Conservation (phyloP, 2,329 filamentous ascomycete species). For the Ascochyta fabae region DNA sequence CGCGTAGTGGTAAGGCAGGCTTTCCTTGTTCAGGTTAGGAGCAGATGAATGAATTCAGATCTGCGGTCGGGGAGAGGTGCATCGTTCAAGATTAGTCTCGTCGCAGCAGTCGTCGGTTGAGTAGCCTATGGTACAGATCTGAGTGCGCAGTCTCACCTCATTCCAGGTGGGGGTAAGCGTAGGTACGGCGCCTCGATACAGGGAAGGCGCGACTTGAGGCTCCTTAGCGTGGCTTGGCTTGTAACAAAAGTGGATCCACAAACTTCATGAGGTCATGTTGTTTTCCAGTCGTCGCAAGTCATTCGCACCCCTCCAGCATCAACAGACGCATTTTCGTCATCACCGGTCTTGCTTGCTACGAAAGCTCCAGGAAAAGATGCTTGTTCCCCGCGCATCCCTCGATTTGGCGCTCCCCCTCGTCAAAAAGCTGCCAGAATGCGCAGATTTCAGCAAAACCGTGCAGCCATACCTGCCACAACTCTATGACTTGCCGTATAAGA, state of each 20-base stretch:
- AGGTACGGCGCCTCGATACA: conserved; percentile 26
- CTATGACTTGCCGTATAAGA: conserved; percentile 51
- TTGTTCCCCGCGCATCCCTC: conserved; percentile 33
- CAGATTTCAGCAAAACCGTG: conserved; percentile 76
- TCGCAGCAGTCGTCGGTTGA: no score
- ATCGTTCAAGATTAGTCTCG: no score
- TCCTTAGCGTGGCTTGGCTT: conserved; percentile 9
- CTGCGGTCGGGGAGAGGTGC: no score
- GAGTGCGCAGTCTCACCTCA: no score
- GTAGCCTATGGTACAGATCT: no score
- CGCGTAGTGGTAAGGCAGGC: neutral
- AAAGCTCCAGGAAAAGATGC: conserved; percentile 52
- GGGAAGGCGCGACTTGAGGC: conserved; percentile 27
- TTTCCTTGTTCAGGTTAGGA: no score
- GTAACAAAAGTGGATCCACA: conserved; percentile 12
- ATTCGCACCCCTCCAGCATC: neutral
- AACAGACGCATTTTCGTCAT: neutral
- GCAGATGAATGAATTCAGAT: no score
- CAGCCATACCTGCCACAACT: conserved; percentile 76
- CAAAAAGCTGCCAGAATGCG: conserved; percentile 73
- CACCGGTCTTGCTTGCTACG: neutral
- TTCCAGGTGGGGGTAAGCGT: no score
- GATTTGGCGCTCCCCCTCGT: conserved; percentile 69
- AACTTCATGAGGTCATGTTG: conserved; percentile 33
- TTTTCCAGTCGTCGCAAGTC: neutral